These are phyloP conservation scores for Hermanozyma aechmeae DNA, from an alignment of 805 yeast genomes.

Conservation along the genomic window DNA sequence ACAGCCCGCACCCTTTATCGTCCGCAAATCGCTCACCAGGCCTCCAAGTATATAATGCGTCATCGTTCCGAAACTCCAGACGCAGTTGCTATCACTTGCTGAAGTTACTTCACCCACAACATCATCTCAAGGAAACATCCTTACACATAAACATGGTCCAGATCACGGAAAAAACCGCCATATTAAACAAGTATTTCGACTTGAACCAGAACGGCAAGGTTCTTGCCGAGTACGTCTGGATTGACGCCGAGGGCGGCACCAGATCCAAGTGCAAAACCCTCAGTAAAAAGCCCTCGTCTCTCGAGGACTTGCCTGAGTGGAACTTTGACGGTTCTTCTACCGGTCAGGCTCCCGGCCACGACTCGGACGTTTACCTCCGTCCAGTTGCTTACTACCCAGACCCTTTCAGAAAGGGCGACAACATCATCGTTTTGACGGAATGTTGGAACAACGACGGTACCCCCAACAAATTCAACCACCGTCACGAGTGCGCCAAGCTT, in stretches of 20 bases:
- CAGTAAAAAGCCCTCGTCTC: slow-evolving; percentile 50
- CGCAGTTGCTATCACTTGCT: too few species aligned
- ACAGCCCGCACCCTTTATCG: too few species aligned
- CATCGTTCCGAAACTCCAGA: too few species aligned
- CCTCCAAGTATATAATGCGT: too few species aligned
- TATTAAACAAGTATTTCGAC: slow-evolving; percentile 72
- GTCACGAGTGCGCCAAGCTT: slow-evolving; percentile 92
- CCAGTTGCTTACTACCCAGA: slow-evolving; percentile 95
- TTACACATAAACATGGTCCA: slow-evolving; percentile 16
- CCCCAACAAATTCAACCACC: slow-evolving; percentile 97
- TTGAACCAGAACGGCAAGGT: slow-evolving; percentile 80
- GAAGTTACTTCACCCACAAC: too few species aligned
- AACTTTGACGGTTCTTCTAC: slow-evolving; percentile 99
- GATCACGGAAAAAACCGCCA: slow-evolving; percentile 61
- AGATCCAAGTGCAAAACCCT: slow-evolving; percentile 95
- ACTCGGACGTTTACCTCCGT: slow-evolving; percentile 89
- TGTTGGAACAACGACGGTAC: slow-evolving; percentile 99
- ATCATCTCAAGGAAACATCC: too few species aligned
- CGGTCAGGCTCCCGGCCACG: slow-evolving; percentile 96
- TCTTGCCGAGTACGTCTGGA: slow-evolving; percentile 97
- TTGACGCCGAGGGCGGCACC: slow-evolving; percentile 82
- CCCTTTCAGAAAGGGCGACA: slow-evolving; percentile 97
- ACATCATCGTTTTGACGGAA: slow-evolving; percentile 89
- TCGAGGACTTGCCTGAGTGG: slow-evolving; percentile 96
- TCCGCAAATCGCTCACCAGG: too few species aligned